These are phyloP conservation scores for Suillus hirtellus DNA, from an alignment of 768 basidiomycete species.

Conservation along the genomic window DNA sequence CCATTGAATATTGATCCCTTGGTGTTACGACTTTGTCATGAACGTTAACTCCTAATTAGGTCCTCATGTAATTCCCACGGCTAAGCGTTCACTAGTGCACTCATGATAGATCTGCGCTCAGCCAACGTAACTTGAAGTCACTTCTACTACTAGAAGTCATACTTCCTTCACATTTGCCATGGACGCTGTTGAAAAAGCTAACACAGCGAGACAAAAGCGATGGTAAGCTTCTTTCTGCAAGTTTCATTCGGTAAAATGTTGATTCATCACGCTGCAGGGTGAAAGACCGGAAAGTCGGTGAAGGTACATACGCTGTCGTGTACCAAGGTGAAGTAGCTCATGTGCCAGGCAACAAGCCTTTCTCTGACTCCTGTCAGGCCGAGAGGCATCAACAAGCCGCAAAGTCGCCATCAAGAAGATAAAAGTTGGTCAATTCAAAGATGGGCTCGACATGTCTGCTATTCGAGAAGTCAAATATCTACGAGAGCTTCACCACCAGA, in stretches of 20 bases:
- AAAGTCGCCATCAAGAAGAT: slow-evolving; percentile 98
- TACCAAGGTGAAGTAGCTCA: slow-evolving; percentile 67
- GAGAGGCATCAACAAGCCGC: slow-evolving; percentile 71
- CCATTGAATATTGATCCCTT: too few relatives aligned
- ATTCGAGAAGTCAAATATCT: slow-evolving; percentile 97
- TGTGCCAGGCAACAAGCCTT: slow-evolving; percentile 13
- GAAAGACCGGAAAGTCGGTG: slow-evolving; percentile 82
- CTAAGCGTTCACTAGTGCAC: too few relatives aligned
- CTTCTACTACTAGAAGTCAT: too few relatives aligned
- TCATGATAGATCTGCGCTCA: too few relatives aligned
- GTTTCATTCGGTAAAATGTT: slow-evolving; percentile 9
- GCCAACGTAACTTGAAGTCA: too few relatives aligned
- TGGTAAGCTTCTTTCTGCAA: slow-evolving; percentile 44
- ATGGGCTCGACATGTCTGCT: slow-evolving; percentile 98
- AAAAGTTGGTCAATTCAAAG: slow-evolving; percentile 94
- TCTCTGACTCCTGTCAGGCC: slow-evolving; percentile 44
- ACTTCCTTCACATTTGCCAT: slow-evolving; percentile 37
- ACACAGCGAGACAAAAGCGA: slow-evolving; percentile 66
- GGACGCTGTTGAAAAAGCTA: slow-evolving; percentile 84
- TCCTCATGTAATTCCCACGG: too few relatives aligned
- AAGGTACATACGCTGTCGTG: slow-evolving; percentile 95
- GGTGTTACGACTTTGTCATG: too few relatives aligned
- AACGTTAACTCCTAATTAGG: too few relatives aligned
- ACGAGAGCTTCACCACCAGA: slow-evolving; percentile 90
- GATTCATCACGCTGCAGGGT: slow-evolving; percentile 46